These are phyloP conservation scores for Boletus pseudopeckii DNA, from an alignment of 768 basidiomycete genomes.

Conservation along the genomic window DNA sequence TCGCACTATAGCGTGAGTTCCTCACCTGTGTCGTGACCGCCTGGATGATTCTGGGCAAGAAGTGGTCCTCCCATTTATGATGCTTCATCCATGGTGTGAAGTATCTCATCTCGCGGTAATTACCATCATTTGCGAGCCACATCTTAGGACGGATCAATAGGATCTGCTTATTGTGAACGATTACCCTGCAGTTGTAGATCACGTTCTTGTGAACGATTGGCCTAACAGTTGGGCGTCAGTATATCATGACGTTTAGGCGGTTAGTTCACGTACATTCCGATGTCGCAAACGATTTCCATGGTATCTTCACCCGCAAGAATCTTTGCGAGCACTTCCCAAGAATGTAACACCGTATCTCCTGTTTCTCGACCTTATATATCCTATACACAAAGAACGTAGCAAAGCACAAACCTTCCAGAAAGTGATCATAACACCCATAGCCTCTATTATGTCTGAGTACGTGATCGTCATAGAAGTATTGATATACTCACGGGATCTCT, in stretches of 20 bases:
- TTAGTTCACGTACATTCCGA: slow-evolving; percentile 75
- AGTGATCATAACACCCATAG: slow-evolving; percentile 97
- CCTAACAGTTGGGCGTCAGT: slow-evolving; percentile 45
- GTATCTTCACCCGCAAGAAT: slow-evolving; percentile 78
- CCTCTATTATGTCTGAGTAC: slow-evolving; percentile 49
- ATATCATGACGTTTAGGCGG: too few relatives aligned
- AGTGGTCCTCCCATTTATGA: slow-evolving; percentile 87
- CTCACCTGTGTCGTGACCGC: slow-evolving; percentile 83
- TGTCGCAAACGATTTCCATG: slow-evolving; percentile 88
- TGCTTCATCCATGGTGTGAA: slow-evolving; percentile 96
- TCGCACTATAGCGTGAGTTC: background rate
- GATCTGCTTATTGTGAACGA: slow-evolving; percentile 83
- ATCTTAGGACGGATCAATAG: slow-evolving; percentile 96
- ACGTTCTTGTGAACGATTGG: slow-evolving; percentile 97
- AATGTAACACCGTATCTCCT: slow-evolving; percentile 96
- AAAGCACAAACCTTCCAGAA: slow-evolving; percentile 73
- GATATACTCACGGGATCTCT: slow-evolving; percentile 75
- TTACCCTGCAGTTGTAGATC: slow-evolving; percentile 93
- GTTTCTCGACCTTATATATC: background rate
- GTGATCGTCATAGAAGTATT: background rate
- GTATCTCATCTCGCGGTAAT: slow-evolving; percentile 85
- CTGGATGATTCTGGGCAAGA: slow-evolving; percentile 85
- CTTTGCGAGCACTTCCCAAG: slow-evolving; percentile 96
- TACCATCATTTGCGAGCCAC: slow-evolving; percentile 99
- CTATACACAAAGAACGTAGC: background rate